Conservation (phyloP, 352 stramenopile species). For the Globisporangium ultimum region DNA sequence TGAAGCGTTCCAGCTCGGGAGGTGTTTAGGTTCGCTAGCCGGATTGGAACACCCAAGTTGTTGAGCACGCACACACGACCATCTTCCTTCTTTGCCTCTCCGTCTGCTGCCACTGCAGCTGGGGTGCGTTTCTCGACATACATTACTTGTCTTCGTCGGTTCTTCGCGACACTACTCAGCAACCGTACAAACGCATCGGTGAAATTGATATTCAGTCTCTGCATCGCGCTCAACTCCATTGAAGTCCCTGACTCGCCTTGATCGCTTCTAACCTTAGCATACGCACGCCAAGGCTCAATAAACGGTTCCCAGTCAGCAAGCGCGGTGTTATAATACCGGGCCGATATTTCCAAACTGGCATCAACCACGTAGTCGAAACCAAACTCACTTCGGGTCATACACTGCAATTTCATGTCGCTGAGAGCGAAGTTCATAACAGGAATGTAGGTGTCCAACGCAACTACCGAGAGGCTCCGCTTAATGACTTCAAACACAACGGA, state of each 20-base stretch:
- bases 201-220: slow-evolving; percentile 85
- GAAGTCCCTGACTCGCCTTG: slow-evolving; percentile 51
- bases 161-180: slow-evolving; percentile 76
- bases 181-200: slow-evolving; percentile 81
- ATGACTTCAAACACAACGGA: slow-evolving; percentile 88
- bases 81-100: slow-evolving; percentile 80
- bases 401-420: slow-evolving; percentile 78
- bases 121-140: slow-evolving; percentile 74
- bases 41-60: slow-evolving; percentile 85
- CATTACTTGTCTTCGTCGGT: slow-evolving; percentile 67
- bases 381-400: slow-evolving; percentile 69
- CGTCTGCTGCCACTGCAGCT: slow-evolving; percentile 70
- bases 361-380: slow-evolving; percentile 59
- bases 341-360: slow-evolving; percentile 75
- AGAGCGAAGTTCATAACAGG: slow-evolving; percentile 88
- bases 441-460: slow-evolving; percentile 88
- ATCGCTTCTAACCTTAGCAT: slow-evolving; percentile 60
- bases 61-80: slow-evolving; percentile 86
- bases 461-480: slow-evolving; percentile 84
- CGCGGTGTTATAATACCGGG: slow-evolving; percentile 86
- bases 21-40: slow-evolving; percentile 85
- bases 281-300: slow-evolving; percentile 80
- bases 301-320: slow-evolving; percentile 88
- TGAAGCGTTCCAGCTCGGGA: slow-evolving; percentile 75
- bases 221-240: slow-evolving; percentile 77